Base-by-base conservation (phyloP, 768 basidiomycete species). In the Termitomyces sp. region DNA sequence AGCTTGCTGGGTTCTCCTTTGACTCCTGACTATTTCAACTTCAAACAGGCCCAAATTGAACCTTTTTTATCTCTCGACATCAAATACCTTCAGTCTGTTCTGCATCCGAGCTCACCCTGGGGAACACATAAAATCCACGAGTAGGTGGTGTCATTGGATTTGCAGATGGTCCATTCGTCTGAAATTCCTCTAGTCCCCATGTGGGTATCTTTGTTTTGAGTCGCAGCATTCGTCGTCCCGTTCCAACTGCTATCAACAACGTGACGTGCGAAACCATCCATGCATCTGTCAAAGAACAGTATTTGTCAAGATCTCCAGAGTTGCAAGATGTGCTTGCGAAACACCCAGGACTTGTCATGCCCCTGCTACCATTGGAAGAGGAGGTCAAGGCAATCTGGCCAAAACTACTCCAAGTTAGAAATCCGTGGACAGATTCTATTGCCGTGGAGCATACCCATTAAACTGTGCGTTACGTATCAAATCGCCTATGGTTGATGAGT, bases 211-310 rank as follows among this genome's bases (percentile, higher is more conserved):
- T 83, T 62, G 47, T 61, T 26, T 55, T 87, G 0, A 71, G 84
- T 1, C 63, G 72, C 32, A 72, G 68, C 40, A 73, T 77, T 26
- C 72, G 77, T 56, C 80, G 87, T 22, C 65, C 69, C 24, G 63
- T 85, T 28, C 86, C 87, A 2, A 77, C 71, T 1, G 47, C 61
- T 12, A 68, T 72, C 0, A 67, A 83, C 58, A 64, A 76, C 24
- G 58, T 75, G 4, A 86, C 86, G 0, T 75, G 82, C 49, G 87
- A 90, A 70, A 76, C 67, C 0, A 79, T 88, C 38, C 87, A 88
- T 61, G 71, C 80, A 4, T 88, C 87, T 14, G 84, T 83, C 2
- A 63, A 82, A 38, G 67, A 76, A 36, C 86, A 84, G 61, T 63
- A 60, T 4, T 58, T 64, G 16, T 60, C 77, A 7, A 63, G 68